Conservation (phyloP, 179 eudicot species). For the Silene vulgaris region DNA sequence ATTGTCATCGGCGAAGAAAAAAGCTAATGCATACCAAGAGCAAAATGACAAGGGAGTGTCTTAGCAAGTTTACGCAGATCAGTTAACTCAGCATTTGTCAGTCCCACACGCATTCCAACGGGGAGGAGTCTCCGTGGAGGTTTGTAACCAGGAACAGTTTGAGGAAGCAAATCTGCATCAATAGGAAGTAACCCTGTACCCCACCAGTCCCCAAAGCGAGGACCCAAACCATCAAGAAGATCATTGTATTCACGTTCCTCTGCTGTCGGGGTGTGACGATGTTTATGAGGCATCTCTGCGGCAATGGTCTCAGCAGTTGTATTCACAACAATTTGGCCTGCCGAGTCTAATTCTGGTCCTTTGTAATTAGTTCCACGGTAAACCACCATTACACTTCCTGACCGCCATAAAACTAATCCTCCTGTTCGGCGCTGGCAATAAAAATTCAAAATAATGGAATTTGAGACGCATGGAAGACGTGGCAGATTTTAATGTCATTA, state of each 20-base stretch:
- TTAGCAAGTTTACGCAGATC: constrained; percentile 73
- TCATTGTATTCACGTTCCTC: constrained; percentile 70
- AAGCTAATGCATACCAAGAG: constrained; percentile 58
- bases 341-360: constrained; percentile 52
- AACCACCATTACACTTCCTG: constrained; percentile 99
- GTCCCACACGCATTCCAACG: constrained; percentile 68
- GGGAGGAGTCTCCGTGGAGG: constrained; percentile 93
- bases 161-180: constrained; percentile 95
- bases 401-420: constrained; percentile 86
- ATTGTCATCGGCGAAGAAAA: constrained; percentile 13
- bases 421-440: constrained; percentile 82
- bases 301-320: constrained; percentile 27
- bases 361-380: constrained; percentile 76
- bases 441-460: not conserved
- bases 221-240: constrained; percentile 80
- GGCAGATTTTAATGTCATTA: not conserved
- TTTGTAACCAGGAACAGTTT: constrained; percentile 65
- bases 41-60: constrained; percentile 98
- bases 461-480: not conserved
- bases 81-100: constrained; percentile 85
- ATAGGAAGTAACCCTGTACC: constrained; percentile 91
- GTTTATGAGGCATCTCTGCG: constrained; percentile 22
- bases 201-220: constrained; percentile 99
- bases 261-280: constrained; percentile 47
- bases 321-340: constrained; percentile 34